Conservation (phyloP, 768 basidiomycete species). For the Boletus speciosus region DNA sequence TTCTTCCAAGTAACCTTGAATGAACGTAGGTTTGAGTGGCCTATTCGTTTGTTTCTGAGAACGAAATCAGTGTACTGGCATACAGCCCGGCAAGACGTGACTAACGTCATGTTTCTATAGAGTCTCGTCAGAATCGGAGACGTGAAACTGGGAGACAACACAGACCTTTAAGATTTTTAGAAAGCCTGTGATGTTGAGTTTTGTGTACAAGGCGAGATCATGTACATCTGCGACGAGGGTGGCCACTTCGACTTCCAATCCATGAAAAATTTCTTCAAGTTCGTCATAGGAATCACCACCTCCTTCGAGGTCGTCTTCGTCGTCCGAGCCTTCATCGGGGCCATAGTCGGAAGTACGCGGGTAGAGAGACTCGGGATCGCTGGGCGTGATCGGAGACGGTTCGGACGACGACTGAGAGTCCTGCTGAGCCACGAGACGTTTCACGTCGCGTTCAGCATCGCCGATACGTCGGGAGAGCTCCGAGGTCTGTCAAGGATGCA, state of each 20-base stretch:
- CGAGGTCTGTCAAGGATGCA: conserved; percentile 48
- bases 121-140: conserved; percentile 5
- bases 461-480: conserved; percentile 81
- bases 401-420: conserved; percentile 24
- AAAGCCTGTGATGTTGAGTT: conserved; percentile 97
- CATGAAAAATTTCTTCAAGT: conserved; percentile 81
- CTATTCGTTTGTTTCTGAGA: conserved; percentile 87
- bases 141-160: conserved; percentile 1
- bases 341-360: conserved; percentile 41
- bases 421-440: conserved; percentile 68
- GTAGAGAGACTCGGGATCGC: conserved; percentile 59
- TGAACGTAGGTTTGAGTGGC: conserved; percentile 80
- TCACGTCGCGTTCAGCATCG: conserved; percentile 78
- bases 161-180: conserved; percentile 94
- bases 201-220: conserved; percentile 89
- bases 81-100: not conserved
- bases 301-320: conserved; percentile 43
- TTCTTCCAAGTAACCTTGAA: conserved; percentile 88
- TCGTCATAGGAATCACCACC: conserved; percentile 62
- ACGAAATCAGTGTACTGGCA: conserved; percentile 7
- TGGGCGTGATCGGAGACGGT: conserved; percentile 20
- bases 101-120: conserved; percentile 88
- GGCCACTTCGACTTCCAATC: conserved; percentile 91
- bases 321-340: conserved; percentile 70
- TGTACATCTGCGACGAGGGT: conserved; percentile 91